Conservation (phyloP, 257 asterid species). For the Petunia secreta region DNA sequence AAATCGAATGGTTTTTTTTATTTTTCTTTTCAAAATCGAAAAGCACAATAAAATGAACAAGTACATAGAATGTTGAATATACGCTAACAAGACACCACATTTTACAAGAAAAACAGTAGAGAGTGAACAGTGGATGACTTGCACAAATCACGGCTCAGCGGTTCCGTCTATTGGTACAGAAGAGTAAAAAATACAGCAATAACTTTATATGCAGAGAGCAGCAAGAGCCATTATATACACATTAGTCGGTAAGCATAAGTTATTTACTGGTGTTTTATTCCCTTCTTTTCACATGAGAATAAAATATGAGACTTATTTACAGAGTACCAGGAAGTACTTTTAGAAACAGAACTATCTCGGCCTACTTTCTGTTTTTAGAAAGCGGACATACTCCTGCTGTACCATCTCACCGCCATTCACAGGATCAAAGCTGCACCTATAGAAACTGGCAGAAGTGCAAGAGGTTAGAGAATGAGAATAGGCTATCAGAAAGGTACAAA, state of each 20-base stretch:
- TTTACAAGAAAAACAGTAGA: not conserved
- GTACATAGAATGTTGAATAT: not conserved
- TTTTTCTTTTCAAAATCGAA: not conserved
- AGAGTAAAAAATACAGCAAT: not conserved
- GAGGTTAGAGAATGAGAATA: slow-evolving; percentile 18
- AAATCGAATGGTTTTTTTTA: too few species aligned
- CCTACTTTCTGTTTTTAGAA: slow-evolving; percentile 65
- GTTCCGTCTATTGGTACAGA: slow-evolving; percentile 9
- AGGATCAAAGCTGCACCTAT: slow-evolving; percentile 83
- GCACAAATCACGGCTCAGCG: not conserved
- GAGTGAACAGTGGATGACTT: not conserved
- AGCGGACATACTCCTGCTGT: slow-evolving; percentile 71
- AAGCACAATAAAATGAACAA: slow-evolving; percentile 1
- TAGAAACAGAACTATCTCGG: slow-evolving; percentile 36
- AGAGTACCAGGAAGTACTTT: not conserved
- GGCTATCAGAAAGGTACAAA: not conserved
- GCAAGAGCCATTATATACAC: slow-evolving; percentile 13
- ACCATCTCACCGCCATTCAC: slow-evolving; percentile 86
- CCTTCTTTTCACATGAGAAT: not conserved
- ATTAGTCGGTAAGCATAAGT: not conserved
- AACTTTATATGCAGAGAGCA: not conserved
- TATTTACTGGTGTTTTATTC: not conserved
- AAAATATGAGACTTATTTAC: slow-evolving; percentile 5
- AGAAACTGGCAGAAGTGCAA: slow-evolving; percentile 53
- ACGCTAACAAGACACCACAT: not conserved